These are phyloP conservation scores for Pseudonitzschia delicatissima DNA, from an alignment of 108 stramenopile species.

Conservation along the genomic window DNA sequence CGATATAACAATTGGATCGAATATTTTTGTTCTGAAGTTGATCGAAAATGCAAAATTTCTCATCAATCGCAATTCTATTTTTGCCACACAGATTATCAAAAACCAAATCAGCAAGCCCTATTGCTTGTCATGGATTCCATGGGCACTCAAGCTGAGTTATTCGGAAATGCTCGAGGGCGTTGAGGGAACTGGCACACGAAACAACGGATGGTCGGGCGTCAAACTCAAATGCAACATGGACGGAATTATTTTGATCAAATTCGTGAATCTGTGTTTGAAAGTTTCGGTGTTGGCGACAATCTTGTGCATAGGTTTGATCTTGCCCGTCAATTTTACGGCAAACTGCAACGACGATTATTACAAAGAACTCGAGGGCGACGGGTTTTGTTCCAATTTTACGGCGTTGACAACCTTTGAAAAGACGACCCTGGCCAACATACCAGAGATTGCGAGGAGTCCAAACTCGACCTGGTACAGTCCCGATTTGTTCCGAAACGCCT, in stretches of 20 bases:
- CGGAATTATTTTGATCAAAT: conserved; percentile 72
- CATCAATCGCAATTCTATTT: not conserved
- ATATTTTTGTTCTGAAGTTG: not conserved
- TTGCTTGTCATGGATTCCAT: conserved; percentile 54
- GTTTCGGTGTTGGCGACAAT: conserved; percentile 50
- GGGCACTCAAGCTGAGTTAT: conserved; percentile 58
- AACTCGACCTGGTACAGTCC: conserved; percentile 10
- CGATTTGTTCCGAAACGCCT: conserved; percentile 5
- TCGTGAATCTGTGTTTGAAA: conserved; percentile 63
- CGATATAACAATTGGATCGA: not conserved
- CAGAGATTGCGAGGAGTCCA: not conserved
- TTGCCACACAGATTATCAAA: conserved; percentile 4
- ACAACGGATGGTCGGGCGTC: conserved; percentile 51
- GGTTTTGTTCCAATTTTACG: conserved; percentile 14
- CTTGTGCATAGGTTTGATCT: conserved; percentile 52
- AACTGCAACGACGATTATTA: conserved; percentile 11
- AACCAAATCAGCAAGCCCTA: conserved; percentile 13
- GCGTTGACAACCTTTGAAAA: conserved; percentile 60
- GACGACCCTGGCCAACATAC: conserved; percentile 75
- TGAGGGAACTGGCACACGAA: conserved; percentile 77
- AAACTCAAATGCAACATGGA: conserved; percentile 74
- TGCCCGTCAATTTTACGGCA: conserved; percentile 71
- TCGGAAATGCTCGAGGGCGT: conserved; percentile 68
- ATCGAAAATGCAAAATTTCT: not conserved
- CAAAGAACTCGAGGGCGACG: not conserved